Conservation (phyloP, 2,329 filamentous ascomycete species). For the Exophiala sp. region DNA sequence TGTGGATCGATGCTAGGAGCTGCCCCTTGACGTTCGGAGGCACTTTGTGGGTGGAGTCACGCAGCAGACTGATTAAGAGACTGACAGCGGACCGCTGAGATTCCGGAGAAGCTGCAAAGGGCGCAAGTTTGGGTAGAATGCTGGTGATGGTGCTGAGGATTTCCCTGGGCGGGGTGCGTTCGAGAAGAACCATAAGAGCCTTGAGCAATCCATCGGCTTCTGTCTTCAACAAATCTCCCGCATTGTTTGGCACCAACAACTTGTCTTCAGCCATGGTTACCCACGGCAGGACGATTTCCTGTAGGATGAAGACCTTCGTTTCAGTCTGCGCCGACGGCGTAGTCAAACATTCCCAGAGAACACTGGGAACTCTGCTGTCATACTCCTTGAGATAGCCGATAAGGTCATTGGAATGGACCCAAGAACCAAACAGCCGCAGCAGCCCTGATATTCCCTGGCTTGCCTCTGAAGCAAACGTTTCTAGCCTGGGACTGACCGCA, state of each 20-base stretch:
- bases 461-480: constrained; percentile 75
- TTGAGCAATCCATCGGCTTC: constrained; percentile 54
- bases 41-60: constrained; percentile 11
- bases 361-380: constrained; percentile 55
- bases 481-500: constrained; percentile 68
- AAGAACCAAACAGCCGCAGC: constrained; percentile 72
- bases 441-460: constrained; percentile 82
- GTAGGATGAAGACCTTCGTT: constrained; percentile 75
- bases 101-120: constrained; percentile 15
- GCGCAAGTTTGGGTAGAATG: constrained; percentile 20
- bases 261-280: constrained; percentile 37
- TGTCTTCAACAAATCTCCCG: constrained; percentile 10
- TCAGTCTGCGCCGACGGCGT: constrained; percentile 73
- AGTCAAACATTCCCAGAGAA: constrained; percentile 65
- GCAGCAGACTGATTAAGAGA: constrained; percentile 41
- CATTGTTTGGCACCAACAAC: constrained; percentile 52
- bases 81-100: constrained; percentile 14
- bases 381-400: constrained; percentile 64
- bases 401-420: constrained; percentile 63
- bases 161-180: constrained; percentile 19
- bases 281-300: constrained; percentile 58
- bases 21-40: constrained; percentile 24
- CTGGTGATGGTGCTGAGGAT: constrained; percentile 20
- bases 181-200: constrained; percentile 73
- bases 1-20: constrained; percentile 19